A percentile compares a stretch with the other conserved stretches of the same genome.
Conservation (phyloP, 1,284 basidiomycete genomes). For the Agroathelia rolfsii region DNA sequence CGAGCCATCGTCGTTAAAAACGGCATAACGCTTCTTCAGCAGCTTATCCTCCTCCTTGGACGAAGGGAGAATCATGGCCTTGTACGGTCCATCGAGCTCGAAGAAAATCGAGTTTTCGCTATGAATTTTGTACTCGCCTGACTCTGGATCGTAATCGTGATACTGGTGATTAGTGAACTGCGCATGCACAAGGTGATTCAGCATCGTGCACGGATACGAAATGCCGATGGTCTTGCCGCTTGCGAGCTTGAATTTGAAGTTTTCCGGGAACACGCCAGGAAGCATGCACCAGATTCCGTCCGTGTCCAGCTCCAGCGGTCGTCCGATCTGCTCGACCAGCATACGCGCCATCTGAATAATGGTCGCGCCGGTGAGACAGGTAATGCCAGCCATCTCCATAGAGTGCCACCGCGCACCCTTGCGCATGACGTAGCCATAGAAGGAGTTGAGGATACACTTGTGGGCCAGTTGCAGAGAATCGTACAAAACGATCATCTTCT, state of each 20-base stretch:
- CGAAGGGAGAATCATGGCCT: constrained; percentile 97
- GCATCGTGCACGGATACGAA: constrained; percentile 99
- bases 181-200: constrained; percentile 95
- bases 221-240: constrained; percentile 85
- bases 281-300: constrained; percentile 99
- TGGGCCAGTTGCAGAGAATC: constrained; percentile 99
- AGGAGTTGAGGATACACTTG: constrained; percentile 99
- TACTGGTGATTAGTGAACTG: constrained; percentile 98
- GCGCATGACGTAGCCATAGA: constrained; percentile 99
- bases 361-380: constrained; percentile 95
- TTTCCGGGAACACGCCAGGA: constrained; percentile 94
- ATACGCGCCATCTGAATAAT: constrained; percentile 99
- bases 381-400: constrained; percentile 99
- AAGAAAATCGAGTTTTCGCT: constrained; percentile 99
- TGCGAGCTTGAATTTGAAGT: constrained; percentile 90
- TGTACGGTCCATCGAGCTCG: constrained; percentile 97
- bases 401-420: constrained; percentile 99
- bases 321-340: constrained; percentile 93
- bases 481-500: constrained; percentile 99
- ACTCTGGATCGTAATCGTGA: constrained; percentile 82
- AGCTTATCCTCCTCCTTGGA: constrained; percentile 99
- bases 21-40: constrained; percentile 98
- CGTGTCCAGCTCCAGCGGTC: constrained; percentile 95
- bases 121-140: constrained; percentile 79
- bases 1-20: constrained; percentile 98